These are phyloP conservation scores for Peronospora tabacina DNA, from an alignment of 352 stramenopile species.

Conservation along the genomic window DNA sequence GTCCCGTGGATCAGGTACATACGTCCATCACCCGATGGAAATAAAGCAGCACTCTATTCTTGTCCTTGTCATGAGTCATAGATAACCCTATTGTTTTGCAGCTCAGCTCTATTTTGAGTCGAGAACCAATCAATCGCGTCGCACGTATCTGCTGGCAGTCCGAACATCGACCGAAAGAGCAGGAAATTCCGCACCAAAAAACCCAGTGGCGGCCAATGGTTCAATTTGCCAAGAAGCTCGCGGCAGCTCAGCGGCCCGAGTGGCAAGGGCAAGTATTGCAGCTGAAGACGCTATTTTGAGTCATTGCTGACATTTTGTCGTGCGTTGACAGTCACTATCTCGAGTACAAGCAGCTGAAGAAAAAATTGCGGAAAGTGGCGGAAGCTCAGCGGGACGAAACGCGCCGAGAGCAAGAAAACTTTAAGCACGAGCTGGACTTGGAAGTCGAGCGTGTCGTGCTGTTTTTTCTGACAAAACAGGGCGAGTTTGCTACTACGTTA, in stretches of 20 bases:
- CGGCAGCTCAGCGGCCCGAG: constrained; percentile 55
- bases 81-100: too few relatives aligned
- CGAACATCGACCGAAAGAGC: too few relatives aligned
- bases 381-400: constrained; percentile 37
- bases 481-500: constrained; percentile 72
- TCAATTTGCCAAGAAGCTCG: constrained; percentile 80
- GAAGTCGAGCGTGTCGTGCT: constrained; percentile 81
- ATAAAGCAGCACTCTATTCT: too few relatives aligned
- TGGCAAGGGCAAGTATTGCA: constrained; percentile 49
- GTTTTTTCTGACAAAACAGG: constrained; percentile 81
- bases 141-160: too few relatives aligned
- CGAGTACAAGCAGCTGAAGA: constrained; percentile 89
- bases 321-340: constrained; percentile 63
- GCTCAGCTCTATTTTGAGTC: too few relatives aligned
- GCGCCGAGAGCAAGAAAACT: constrained; percentile 46
- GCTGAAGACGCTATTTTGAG: too few relatives aligned
- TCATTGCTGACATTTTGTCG: too few relatives aligned
- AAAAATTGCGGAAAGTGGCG: constrained; percentile 69
- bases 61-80: too few relatives aligned
- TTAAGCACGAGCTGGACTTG: constrained; percentile 71
- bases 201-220: constrained; percentile 35
- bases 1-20: too few relatives aligned
- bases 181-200: too few relatives aligned
- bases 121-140: too few relatives aligned
- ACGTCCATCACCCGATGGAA: too few relatives aligned